These are phyloP conservation scores for Solanum chiquidenum DNA, from an alignment of 257 asterid species.

Conservation along the genomic window DNA sequence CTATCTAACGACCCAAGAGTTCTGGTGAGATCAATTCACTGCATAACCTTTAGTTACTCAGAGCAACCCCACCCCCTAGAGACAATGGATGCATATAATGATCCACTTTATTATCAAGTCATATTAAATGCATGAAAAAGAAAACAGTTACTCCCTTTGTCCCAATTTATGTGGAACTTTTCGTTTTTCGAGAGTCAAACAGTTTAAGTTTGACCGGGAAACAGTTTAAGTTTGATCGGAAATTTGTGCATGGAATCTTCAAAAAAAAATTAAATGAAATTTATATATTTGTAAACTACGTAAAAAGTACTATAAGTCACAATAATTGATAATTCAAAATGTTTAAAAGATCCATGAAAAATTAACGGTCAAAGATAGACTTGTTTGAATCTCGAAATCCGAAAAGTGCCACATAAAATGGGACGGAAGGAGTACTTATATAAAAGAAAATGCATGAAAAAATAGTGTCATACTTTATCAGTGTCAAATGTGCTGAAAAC, in stretches of 20 bases:
- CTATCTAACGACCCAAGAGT: background rate
- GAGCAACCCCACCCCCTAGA: background rate
- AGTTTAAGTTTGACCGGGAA: background rate
- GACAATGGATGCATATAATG: background rate
- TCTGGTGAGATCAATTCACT: background rate
- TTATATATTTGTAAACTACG: background rate
- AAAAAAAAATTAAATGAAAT: background rate
- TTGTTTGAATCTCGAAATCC: background rate
- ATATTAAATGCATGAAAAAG: background rate
- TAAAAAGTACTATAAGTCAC: background rate
- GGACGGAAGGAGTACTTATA: background rate
- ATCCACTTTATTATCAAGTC: background rate
- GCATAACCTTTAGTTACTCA: background rate
- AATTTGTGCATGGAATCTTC: background rate
- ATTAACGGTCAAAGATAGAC: background rate
- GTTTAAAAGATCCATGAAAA: background rate
- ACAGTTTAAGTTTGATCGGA: too few species aligned
- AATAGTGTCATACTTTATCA: slow-evolving; percentile 49
- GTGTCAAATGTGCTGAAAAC: slow-evolving; percentile 81
- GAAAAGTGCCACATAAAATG: too few species aligned
- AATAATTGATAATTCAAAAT: background rate
- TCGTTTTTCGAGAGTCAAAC: background rate
- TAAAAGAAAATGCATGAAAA: background rate
- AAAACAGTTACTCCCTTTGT: background rate
- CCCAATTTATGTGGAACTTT: background rate